phyloP scores from a whole-genome alignment of 768 basidiomycete genomes.

The Chalciporus piperatus region DNA sequence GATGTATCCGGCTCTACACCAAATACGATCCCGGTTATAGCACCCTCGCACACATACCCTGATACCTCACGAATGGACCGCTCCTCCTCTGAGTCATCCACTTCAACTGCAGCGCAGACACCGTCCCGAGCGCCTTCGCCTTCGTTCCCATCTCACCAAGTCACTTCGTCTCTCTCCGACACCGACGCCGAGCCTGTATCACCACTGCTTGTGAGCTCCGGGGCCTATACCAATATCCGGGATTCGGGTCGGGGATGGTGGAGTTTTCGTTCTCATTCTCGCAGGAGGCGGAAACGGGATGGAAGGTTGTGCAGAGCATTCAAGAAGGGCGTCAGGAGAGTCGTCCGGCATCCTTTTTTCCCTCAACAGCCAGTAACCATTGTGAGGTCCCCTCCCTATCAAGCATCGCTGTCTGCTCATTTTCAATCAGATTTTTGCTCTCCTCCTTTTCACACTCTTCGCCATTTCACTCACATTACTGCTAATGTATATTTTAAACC shows the following conservation, averaged over 20 bases:
- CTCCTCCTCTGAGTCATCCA: conserved; percentile 27
- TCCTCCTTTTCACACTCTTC: conserved; percentile 76
- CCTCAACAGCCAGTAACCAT: conserved; percentile 81
- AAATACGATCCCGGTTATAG: conserved; percentile 5
- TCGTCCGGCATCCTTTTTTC: conserved; percentile 72
- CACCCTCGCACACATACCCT: conserved; percentile 22
- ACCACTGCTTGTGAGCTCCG: conserved; percentile 37
- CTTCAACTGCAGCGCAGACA: conserved; percentile 46
- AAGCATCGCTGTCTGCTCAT: conserved; percentile 16
- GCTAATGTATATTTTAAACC: conserved; percentile 90
- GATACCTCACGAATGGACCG: conserved; percentile 20
- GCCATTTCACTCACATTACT: conserved; percentile 82
- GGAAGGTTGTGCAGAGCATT: conserved; percentile 46
- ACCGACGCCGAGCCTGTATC: conserved; percentile 59
- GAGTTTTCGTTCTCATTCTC: conserved; percentile 37
- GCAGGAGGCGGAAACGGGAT: conserved; percentile 52
- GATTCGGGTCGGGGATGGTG: conserved; percentile 59
- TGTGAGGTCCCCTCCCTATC: conserved; percentile 41
- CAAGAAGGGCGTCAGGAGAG: conserved; percentile 51
- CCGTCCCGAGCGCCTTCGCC: conserved; percentile 65
- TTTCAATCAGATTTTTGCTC: conserved; percentile 54
- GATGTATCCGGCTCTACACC: conserved; percentile 28
- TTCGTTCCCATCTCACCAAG: conserved; percentile 45
- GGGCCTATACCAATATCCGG: conserved; percentile 36
- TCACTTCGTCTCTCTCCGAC: conserved; percentile 58